phyloP scores from a whole-genome alignment of 2,329 filamentous ascomycete species.

The Ophiosphaerella korrae region DNA sequence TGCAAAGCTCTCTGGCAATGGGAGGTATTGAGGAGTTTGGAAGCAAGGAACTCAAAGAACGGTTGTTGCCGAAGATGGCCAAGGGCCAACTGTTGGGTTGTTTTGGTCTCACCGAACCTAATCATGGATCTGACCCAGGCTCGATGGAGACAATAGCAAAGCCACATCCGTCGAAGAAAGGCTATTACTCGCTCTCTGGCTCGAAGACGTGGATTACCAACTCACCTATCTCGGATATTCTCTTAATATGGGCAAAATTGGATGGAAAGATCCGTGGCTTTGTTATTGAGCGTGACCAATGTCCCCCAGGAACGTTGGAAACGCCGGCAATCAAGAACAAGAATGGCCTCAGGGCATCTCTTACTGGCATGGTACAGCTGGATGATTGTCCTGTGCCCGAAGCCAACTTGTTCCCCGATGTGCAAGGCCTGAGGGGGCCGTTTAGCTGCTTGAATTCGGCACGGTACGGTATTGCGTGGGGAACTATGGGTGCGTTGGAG shows the following conservation, averaged over 20 bases:
- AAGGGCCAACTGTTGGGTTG: conserved; percentile 82
- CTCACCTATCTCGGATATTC: conserved; percentile 82
- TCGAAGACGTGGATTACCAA: conserved; percentile 97
- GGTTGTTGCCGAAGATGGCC: conserved; percentile 78
- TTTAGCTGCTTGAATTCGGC: conserved; percentile 96
- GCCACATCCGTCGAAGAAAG: conserved; percentile 81
- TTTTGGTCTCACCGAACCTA: conserved; percentile 90
- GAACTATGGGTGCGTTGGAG: conserved; percentile 90
- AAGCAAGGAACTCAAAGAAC: conserved; percentile 84
- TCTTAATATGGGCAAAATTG: conserved; percentile 92
- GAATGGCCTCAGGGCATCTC: conserved; percentile 87
- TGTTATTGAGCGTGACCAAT: conserved; percentile 81
- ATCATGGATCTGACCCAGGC: conserved; percentile 89
- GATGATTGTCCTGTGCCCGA: conserved; percentile 87
- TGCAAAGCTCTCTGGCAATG: conserved; percentile 93
- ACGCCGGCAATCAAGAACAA: conserved; percentile 95
- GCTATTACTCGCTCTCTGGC: conserved; percentile 78
- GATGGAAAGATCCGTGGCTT: conserved; percentile 95
- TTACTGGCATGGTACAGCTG: conserved; percentile 97
- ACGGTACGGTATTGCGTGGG: conserved; percentile 90
- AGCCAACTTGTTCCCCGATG: conserved; percentile 90
- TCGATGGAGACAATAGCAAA: conserved; percentile 90
- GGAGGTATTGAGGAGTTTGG: conserved; percentile 89
- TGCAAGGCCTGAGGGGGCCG: conserved; percentile 85
- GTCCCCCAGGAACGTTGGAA: conserved; percentile 85